Percentiles rank a stretch among this genome's conserved stretches.
phyloP scores from a whole-genome alignment of 257 asterid species.

The Solanum rostratum region DNA sequence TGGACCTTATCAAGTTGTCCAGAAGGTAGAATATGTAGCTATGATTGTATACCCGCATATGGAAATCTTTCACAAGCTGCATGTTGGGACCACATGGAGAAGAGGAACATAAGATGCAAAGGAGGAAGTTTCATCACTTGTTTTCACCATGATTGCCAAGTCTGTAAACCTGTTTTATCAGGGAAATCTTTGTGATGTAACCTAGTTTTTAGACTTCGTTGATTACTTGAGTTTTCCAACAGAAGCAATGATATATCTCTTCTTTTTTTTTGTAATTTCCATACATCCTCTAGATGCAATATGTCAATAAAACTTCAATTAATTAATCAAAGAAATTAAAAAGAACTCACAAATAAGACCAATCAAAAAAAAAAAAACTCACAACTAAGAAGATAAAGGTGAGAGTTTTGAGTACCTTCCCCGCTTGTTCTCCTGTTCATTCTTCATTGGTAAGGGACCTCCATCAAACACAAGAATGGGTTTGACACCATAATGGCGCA shows the following conservation, averaged over 20 bases:
- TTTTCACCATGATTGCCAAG: background rate
- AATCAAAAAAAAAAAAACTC: constrained; percentile 1
- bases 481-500: constrained; percentile 74
- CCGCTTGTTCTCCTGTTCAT: constrained; percentile 81
- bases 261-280: background rate
- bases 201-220: background rate
- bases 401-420: constrained; percentile 43
- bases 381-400: background rate
- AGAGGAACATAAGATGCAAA: background rate
- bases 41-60: background rate
- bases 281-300: background rate
- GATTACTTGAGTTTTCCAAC: background rate
- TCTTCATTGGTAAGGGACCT: constrained; percentile 86
- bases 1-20: background rate
- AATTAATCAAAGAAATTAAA: background rate
- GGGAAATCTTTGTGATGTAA: background rate
- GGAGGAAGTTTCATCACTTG: background rate
- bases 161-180: background rate
- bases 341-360: background rate
- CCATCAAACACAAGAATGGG: constrained; percentile 96
- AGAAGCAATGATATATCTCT: background rate
- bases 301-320: background rate
- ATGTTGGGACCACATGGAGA: background rate
- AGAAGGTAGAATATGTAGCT: background rate
- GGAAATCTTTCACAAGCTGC: background rate